phyloP scores from a whole-genome alignment of 2,329 filamentous ascomycete genomes.

The Proliferodiscus dingleyae region DNA sequence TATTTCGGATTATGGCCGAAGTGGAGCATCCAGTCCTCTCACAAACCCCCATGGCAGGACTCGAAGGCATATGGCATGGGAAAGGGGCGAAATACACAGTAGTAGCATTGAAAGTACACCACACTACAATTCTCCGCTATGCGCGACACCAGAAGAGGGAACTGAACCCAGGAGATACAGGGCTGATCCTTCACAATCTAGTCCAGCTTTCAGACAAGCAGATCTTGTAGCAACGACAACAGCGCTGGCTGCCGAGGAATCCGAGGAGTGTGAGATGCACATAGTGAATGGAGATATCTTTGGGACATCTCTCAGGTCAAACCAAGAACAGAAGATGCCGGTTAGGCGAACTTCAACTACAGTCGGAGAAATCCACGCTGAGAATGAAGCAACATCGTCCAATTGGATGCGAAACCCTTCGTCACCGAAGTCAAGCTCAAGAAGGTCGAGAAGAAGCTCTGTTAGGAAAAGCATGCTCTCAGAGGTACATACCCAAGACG shows the following conservation, averaged over 20 bases:
- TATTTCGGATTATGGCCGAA: conserved; percentile 9
- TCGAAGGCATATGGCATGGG: conserved; percentile 24
- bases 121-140: conserved; percentile 22
- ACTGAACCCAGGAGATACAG: background rate
- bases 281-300: background rate
- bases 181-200: background rate
- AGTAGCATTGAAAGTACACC: conserved; percentile 19
- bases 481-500: conserved; percentile 25
- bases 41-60: conserved; percentile 19
- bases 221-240: conserved; percentile 11
- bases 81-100: conserved; percentile 28
- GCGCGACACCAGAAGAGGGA: conserved; percentile 6
- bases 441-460: too few relatives aligned
- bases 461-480: conserved; percentile 25
- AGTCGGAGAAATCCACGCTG: too few relatives aligned
- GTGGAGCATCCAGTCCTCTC: conserved; percentile 9
- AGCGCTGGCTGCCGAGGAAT: conserved; percentile 4
- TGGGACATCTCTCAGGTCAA: background rate
- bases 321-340: too few relatives aligned
- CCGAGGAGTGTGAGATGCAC: background rate
- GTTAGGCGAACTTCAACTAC: background rate
- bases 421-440: too few relatives aligned
- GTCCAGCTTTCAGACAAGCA: conserved; percentile 7
- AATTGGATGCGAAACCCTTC: too few relatives aligned
- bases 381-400: too few relatives aligned